phyloP scores from a whole-genome alignment of 441 rosid genomes.

The Pelargonium australe region DNA sequence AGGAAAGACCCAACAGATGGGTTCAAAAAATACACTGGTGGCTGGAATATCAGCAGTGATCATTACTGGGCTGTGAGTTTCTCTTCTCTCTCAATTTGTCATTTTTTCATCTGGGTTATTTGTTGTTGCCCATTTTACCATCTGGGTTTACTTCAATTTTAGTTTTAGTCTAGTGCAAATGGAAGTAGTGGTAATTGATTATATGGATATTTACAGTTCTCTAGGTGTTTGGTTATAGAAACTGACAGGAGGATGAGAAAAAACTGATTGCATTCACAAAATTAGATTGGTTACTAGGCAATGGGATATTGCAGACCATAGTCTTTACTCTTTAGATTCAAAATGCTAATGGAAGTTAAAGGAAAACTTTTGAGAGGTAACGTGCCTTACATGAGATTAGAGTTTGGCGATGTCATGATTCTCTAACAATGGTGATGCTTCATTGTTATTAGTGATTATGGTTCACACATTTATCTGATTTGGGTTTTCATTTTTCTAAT shows the following conservation, averaged over 20 bases:
- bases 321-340: background rate
- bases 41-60: conserved; percentile 33
- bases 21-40: conserved; percentile 34
- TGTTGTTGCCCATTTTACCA: background rate
- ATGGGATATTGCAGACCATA: background rate
- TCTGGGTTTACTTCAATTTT: background rate
- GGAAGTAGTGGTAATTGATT: background rate
- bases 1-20: conserved; percentile 32
- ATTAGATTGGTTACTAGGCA: too few species aligned
- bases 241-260: background rate
- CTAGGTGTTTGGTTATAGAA: background rate
- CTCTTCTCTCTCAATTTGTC: background rate
- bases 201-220: background rate
- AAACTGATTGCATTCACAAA: background rate
- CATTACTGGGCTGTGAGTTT: conserved; percentile 27
- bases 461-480: background rate
- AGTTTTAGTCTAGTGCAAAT: background rate
- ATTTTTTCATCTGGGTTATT: background rate
- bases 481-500: background rate
- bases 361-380: background rate
- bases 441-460: background rate
- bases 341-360: background rate
- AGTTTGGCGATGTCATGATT: background rate
- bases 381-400: too few species aligned
- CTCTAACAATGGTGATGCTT: background rate